These are phyloP conservation scores for Podospora didyma DNA, from an alignment of 495 filamentous ascomycete genomes.

Conservation along the genomic window DNA sequence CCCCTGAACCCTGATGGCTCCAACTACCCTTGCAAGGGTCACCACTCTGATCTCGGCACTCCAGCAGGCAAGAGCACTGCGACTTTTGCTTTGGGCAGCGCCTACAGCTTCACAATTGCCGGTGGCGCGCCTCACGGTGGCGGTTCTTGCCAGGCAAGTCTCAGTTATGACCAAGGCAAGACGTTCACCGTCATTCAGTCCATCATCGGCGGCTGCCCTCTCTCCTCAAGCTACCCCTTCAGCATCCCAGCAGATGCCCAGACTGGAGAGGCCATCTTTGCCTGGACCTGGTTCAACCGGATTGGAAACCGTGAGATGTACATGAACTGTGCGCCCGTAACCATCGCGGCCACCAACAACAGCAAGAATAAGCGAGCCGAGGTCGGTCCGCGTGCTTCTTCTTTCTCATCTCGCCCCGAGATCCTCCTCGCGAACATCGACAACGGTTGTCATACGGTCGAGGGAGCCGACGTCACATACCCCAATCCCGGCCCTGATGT, in stretches of 20 bases:
- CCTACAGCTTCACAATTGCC: slow-evolving; percentile 53
- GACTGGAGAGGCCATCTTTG: slow-evolving; percentile 57
- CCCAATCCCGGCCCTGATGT: slow-evolving; percentile 71
- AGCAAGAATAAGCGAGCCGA: slow-evolving; percentile 30
- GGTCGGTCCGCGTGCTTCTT: not conserved
- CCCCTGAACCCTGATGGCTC: slow-evolving; percentile 47
- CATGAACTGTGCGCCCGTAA: slow-evolving; percentile 62
- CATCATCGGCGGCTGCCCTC: slow-evolving; percentile 60
- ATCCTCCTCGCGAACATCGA: slow-evolving; percentile 59
- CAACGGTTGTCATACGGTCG: slow-evolving; percentile 50
- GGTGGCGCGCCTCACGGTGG: slow-evolving; percentile 59
- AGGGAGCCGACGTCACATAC: slow-evolving; percentile 56
- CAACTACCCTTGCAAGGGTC: slow-evolving; percentile 67
- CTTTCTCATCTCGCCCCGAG: slow-evolving; percentile 50
- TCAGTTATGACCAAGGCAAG: slow-evolving; percentile 59
- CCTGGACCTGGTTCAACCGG: slow-evolving; percentile 64
- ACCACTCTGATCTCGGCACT: slow-evolving; percentile 50
- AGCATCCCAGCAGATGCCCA: slow-evolving; percentile 58
- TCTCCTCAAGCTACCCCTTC: slow-evolving; percentile 52
- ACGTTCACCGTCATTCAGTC: slow-evolving; percentile 66
- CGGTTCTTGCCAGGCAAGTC: slow-evolving; percentile 60
- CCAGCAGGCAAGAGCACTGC: slow-evolving; percentile 41
- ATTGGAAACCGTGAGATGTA: slow-evolving; percentile 67
- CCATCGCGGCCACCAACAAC: slow-evolving; percentile 39
- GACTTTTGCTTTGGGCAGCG: slow-evolving; percentile 51